A percentile compares a stretch with the other conserved stretches of the same genome.
These are phyloP conservation scores for Malus asiatica DNA, from an alignment of 306 rosid species.

Conservation along the genomic window DNA sequence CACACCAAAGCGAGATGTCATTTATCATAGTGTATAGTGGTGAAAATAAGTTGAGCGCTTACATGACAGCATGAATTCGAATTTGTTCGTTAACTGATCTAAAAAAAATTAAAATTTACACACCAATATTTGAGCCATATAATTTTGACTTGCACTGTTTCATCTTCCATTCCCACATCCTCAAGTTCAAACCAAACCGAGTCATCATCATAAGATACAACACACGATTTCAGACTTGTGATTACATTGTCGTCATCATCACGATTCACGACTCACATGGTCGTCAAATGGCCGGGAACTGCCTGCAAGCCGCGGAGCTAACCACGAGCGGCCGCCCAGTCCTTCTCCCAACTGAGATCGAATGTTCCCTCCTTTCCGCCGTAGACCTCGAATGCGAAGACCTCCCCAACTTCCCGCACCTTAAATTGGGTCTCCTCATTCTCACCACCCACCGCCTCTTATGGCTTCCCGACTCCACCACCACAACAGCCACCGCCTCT, in stretches of 20 bases:
- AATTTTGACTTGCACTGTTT: too few relatives aligned
- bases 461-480: constrained; percentile 49
- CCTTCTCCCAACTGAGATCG: constrained; percentile 56
- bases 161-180: too few relatives aligned
- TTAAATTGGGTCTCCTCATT: constrained; percentile 76
- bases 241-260: not conserved
- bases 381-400: constrained; percentile 79
- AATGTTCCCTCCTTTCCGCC: constrained; percentile 67
- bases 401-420: constrained; percentile 50
- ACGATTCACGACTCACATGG: not conserved
- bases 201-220: too few relatives aligned
- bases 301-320: constrained; percentile 51
- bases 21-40: fast-evolving
- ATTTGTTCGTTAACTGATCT: fast-evolving
- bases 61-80: fast-evolving
- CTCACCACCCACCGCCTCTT: constrained; percentile 85
- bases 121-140: too few relatives aligned
- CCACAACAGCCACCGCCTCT: constrained; percentile 3
- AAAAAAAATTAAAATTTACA: too few relatives aligned
- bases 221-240: too few relatives aligned
- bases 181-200: too few relatives aligned
- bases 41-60: fast-evolving
- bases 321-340: constrained; percentile 86
- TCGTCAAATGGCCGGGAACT: constrained; percentile 40
- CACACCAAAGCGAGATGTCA: too few relatives aligned